Evolutionary conservation across 2,329 filamentous ascomycete genomes (phyloP), one percentile per base, ranked within the genome.

Genomic region (Coniochaeta hoffmannii): DNA sequence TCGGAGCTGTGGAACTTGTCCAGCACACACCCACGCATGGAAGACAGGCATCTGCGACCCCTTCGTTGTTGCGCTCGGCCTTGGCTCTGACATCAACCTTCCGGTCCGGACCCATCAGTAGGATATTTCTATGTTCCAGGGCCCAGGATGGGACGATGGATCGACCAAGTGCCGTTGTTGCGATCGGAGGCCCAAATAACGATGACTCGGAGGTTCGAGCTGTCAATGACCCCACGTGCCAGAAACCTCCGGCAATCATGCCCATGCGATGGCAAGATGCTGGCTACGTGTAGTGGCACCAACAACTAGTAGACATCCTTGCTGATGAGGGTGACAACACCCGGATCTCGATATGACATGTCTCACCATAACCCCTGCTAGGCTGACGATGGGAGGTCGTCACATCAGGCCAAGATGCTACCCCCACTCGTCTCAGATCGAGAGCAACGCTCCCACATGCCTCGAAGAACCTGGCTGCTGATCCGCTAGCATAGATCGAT

Each of bases 341-440:
- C n/a, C n/a, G 26, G 38, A 26, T 26, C 41, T 26, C 26, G 26
- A 28, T 26, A 46, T 28, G 41, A 46, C 41, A 11, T 26, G 41
- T 46, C 41, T 46, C 41, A 28, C 41, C 24, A 46, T 19, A 24
- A 26, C 30, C 24, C 22, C 41, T 19, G 36, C 36, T 41, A 41
- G 17, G 36, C 36, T 41, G 36, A 46, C n/a, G n/a, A n/a, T n/a
- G n/a, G n/a, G 41, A 26, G 41, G 14, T 46, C 19, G 38, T 26
- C 8, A 17, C 38, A 44, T 24, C 24, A 11, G 41, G 24, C 41
- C 41, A 28, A n/a, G 41, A 46, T 28, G 41, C 41, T 4, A 7
- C 19, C 41, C 41, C 41, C 41, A 46, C 41, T 46, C 41, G 41
- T 46, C 41, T 46, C 41, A 46, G 41, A 46, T 46, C 41, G 22